Conservation (phyloP, 306 rosid genomes). For the Sicyos baderoa region DNA sequence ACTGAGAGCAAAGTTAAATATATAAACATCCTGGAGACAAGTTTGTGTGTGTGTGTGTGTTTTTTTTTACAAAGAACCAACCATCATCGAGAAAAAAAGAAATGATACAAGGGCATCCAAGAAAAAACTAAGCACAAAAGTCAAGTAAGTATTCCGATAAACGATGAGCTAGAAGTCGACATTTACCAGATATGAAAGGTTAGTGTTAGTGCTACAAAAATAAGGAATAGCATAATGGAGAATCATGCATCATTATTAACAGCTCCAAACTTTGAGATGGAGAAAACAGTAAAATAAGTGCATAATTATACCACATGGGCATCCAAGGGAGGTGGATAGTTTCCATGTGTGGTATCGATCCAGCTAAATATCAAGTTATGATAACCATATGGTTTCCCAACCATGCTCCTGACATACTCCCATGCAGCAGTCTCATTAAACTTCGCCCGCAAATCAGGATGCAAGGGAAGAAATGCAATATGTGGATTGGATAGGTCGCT, state of each 20-base stretch:
- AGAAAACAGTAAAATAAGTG: not conserved
- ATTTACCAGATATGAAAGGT: not conserved
- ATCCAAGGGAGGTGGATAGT: conserved; percentile 97
- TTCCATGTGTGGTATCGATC: conserved; percentile 70
- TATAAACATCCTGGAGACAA: not conserved
- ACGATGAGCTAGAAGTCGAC: not conserved
- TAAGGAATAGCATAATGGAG: not conserved
- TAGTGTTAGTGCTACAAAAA: not conserved
- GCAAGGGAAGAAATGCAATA: conserved; percentile 86
- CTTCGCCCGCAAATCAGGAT: conserved; percentile 67
- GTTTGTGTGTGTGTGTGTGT: not conserved
- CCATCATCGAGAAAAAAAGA: too few species aligned
- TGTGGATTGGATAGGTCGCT: conserved; percentile 88
- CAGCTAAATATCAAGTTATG: conserved; percentile 96
- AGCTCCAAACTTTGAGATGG: not conserved
- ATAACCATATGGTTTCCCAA: conserved; percentile 80
- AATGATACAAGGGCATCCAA: not conserved
- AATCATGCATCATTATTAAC: not conserved
- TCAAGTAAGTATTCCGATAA: not conserved
- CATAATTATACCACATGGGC: conserved; percentile 59
- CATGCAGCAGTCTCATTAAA: conserved; percentile 95
- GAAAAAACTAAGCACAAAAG: not conserved
- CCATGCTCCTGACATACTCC: conserved; percentile 89
- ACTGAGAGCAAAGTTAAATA: not conserved
- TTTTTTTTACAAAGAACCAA: too few species aligned